phyloP scores from a whole-genome alignment of 257 asterid genomes.

The Solanum lycopersicoides region DNA sequence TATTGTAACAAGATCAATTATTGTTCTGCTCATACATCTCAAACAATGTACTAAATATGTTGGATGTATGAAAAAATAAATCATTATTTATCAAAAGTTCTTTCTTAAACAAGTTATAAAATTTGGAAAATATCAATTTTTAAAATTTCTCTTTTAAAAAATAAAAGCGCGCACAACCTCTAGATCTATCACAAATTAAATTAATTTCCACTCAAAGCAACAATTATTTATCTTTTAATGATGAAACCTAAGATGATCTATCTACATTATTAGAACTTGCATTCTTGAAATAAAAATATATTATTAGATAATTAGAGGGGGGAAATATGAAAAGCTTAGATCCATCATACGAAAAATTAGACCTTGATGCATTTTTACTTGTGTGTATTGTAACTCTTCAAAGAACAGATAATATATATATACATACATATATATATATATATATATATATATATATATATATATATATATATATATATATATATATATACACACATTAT shows the following conservation, averaged over 20 bases:
- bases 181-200: neutral
- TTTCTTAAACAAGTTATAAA: no score
- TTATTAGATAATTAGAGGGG: neutral
- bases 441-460: no score
- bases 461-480: no score
- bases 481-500: no score
- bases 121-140: neutral
- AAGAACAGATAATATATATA: no score
- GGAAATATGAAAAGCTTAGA: neutral
- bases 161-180: neutral
- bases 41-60: no score
- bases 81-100: neutral
- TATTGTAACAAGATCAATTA: neutral
- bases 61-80: no score
- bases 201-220: neutral
- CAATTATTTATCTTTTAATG: neutral
- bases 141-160: neutral
- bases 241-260: neutral
- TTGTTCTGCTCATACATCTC: neutral
- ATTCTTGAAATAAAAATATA: neutral
- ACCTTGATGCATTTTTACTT: no score
- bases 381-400: no score
- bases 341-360: no score
- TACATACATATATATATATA: no score
- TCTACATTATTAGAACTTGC: neutral